These are phyloP conservation scores for Ophiocordyceps camponoti-saundersi DNA, from an alignment of 2,329 filamentous ascomycete species.

Conservation along the genomic window DNA sequence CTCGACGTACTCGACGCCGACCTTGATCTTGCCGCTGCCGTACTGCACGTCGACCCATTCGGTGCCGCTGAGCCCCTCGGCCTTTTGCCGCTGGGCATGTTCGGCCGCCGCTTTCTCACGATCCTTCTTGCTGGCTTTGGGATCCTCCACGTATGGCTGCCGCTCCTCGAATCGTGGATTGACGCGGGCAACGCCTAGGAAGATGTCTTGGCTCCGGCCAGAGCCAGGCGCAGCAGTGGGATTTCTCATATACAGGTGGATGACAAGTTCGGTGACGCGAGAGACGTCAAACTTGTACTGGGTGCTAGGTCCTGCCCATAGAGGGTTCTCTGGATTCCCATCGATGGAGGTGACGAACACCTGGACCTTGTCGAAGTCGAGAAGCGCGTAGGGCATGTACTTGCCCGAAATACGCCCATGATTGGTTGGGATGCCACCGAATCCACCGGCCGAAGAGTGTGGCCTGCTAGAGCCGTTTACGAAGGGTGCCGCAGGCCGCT, in stretches of 20 bases:
- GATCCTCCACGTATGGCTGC: constrained; percentile 54
- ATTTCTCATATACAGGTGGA: constrained; percentile 90
- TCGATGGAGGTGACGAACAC: constrained; percentile 97
- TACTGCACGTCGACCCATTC: constrained; percentile 89
- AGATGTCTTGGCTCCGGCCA: constrained; percentile 89
- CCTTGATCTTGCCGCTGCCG: constrained; percentile 72
- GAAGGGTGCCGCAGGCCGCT: constrained; percentile 44
- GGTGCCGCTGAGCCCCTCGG: constrained; percentile 49
- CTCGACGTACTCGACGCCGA: constrained; percentile 91
- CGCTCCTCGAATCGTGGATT: constrained; percentile 84
- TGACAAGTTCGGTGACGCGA: constrained; percentile 73
- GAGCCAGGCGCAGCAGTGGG: constrained; percentile 71
- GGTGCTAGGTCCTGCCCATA: constrained; percentile 97
- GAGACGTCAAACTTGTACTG: constrained; percentile 99
- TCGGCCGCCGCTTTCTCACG: constrained; percentile 59
- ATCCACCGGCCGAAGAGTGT: constrained; percentile 71
- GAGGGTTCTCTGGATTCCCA: constrained; percentile 79
- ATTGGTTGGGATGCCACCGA: constrained; percentile 74
- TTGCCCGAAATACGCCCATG: constrained; percentile 93
- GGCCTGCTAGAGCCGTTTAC: constrained; percentile 47
- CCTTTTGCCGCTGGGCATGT: constrained; percentile 34
- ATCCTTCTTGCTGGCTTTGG: constrained; percentile 74
- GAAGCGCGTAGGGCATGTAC: constrained; percentile 87
- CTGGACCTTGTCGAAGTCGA: constrained; percentile 98
- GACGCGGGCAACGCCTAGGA: constrained; percentile 78